Conservation (phyloP, 768 basidiomycete species). For the Pluteus cervinus region DNA sequence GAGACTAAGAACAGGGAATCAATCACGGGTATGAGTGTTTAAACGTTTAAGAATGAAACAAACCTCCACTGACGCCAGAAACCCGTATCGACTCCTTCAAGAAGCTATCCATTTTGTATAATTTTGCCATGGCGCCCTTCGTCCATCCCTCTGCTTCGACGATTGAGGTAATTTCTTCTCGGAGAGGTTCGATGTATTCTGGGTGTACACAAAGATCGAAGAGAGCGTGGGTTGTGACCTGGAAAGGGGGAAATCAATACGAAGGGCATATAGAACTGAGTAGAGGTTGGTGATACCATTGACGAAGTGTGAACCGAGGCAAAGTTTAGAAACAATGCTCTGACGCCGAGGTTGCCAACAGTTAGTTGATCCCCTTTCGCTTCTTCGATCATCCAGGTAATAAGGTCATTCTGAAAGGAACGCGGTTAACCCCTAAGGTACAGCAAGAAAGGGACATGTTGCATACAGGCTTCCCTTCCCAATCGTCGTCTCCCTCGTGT, state of each 20-base stretch:
- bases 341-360: slow-evolving; percentile 10
- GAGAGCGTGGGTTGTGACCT: slow-evolving; percentile 32
- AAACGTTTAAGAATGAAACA: neutral
- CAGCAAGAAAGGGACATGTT: too few species aligned
- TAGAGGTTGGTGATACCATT: slow-evolving; percentile 22
- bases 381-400: slow-evolving; percentile 25
- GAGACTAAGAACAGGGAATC: slow-evolving; percentile 13
- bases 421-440: too few species aligned
- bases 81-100: slow-evolving; percentile 39
- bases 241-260: neutral
- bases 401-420: slow-evolving; percentile 22
- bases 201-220: slow-evolving; percentile 27
- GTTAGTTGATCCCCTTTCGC: slow-evolving; percentile 14
- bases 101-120: slow-evolving; percentile 46
- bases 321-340: slow-evolving; percentile 26
- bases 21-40: neutral
- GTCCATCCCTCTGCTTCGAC: slow-evolving; percentile 27
- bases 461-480: slow-evolving; percentile 25
- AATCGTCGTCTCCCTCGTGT: slow-evolving; percentile 22
- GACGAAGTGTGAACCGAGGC: slow-evolving; percentile 28
- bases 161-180: slow-evolving; percentile 31
- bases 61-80: slow-evolving; percentile 18
- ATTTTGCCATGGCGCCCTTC: slow-evolving; percentile 24
- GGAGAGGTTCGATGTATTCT: slow-evolving; percentile 29
- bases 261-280: too few species aligned